A percentile compares a stretch with the other conserved stretches of the same genome.
Conservation (phyloP, 129 eudicot species). For the Chrysanthemum seticuspe region DNA sequence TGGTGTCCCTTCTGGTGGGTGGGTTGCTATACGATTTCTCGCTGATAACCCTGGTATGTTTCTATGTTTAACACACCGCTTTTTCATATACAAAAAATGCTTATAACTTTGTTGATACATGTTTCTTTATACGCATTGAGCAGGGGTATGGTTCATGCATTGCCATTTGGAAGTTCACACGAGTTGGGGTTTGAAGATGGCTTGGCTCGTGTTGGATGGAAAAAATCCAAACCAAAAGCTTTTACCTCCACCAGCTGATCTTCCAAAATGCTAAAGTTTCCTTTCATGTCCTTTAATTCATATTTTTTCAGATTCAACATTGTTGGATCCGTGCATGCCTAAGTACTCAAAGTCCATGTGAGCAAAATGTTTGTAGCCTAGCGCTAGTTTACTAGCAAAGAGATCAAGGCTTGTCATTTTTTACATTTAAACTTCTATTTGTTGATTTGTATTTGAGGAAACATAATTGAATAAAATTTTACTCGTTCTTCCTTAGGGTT, state of each 20-base stretch:
- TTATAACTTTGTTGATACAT: too few species aligned
- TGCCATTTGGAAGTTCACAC: constrained; percentile 26
- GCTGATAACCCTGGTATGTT: constrained; percentile 25
- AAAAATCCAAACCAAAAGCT: constrained; percentile 33
- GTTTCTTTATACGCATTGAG: neutral
- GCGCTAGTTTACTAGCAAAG: too few species aligned
- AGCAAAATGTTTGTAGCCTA: too few species aligned
- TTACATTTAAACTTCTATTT: too few species aligned
- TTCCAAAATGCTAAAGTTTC: constrained; percentile 31
- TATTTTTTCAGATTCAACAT: too few species aligned
- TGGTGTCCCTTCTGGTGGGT: constrained; percentile 46
- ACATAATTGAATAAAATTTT: too few species aligned
- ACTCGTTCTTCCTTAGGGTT: too few species aligned
- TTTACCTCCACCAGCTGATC: constrained; percentile 50
- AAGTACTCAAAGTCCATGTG: too few species aligned
- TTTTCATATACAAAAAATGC: neutral
- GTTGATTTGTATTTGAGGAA: too few species aligned
- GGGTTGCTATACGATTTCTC: constrained; percentile 27
- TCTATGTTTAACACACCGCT: neutral
- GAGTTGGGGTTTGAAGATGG: constrained; percentile 53
- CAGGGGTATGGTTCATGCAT: constrained; percentile 7
- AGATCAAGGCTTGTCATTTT: too few species aligned
- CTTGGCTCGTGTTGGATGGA: constrained; percentile 49
- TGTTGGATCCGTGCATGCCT: too few species aligned
- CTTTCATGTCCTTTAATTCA: too few species aligned